Percentiles rank a stretch among this genome's conserved stretches.
phyloP scores from a whole-genome alignment of 75 land plant genomes.

The Pinus tabuliformis region DNA sequence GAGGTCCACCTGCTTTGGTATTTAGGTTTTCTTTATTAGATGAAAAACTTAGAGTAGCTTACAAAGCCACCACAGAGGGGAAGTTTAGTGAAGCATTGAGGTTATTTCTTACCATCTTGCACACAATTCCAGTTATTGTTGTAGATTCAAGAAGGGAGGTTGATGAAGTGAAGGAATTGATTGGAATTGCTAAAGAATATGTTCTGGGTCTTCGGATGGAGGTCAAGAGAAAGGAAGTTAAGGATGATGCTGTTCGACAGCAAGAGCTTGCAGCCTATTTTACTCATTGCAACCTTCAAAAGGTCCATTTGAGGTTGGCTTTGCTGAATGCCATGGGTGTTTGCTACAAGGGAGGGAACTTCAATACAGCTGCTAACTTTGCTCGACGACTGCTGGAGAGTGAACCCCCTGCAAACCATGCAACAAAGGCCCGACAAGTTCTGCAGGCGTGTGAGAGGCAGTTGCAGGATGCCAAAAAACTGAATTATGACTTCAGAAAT shows the following conservation, averaged over 20 bases:
- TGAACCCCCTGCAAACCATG: constrained; percentile 29
- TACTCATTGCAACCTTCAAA: constrained; percentile 68
- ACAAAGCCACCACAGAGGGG: constrained; percentile 60
- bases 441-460: constrained; percentile 58
- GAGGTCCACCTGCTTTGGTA: constrained; percentile 50
- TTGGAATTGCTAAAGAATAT: constrained; percentile 62
- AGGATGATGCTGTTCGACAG: constrained; percentile 56
- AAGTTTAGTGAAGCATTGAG: constrained; percentile 65
- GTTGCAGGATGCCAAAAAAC: constrained; percentile 37
- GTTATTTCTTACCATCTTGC: constrained; percentile 49
- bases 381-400: constrained; percentile 52
- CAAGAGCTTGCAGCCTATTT: constrained; percentile 78
- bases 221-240: constrained; percentile 60
- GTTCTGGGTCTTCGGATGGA: constrained; percentile 61
- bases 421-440: constrained; percentile 59
- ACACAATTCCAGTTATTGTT: constrained; percentile 64
- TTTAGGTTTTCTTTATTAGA: constrained; percentile 51
- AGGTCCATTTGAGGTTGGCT: constrained; percentile 51
- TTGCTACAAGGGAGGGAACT: constrained; percentile 44
- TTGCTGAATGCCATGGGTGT: constrained; percentile 65
- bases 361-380: constrained; percentile 47
- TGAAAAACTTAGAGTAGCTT: constrained; percentile 55
- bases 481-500: constrained; percentile 71
- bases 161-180: constrained; percentile 63
- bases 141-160: constrained; percentile 68